phyloP scores from a whole-genome alignment of 768 basidiomycete genomes.

The Hygrophorus russula region DNA sequence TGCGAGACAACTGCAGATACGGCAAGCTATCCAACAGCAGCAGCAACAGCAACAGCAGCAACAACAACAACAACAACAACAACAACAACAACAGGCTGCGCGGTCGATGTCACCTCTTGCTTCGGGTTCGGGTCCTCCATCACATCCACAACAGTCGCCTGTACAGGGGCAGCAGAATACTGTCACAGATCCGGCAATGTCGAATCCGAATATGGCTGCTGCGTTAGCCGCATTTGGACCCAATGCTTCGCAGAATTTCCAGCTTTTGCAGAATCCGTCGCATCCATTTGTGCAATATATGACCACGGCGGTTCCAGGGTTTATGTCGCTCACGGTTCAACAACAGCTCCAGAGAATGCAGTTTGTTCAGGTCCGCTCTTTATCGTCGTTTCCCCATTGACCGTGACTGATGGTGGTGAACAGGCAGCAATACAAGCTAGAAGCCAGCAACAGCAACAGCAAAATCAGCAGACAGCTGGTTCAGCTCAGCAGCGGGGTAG shows the following conservation, averaged over 20 bases:
- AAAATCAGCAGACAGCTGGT: slow-evolving; percentile 7
- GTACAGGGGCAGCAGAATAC: slow-evolving; percentile 10
- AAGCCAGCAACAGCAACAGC: slow-evolving; percentile 16
- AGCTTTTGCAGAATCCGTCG: slow-evolving; percentile 39
- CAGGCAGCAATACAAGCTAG: slow-evolving; percentile 12
- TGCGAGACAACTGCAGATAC: slow-evolving; percentile 24
- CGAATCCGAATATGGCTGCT: slow-evolving; percentile 1
- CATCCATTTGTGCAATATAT: slow-evolving; percentile 54
- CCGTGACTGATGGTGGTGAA: neutral
- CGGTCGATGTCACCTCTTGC: slow-evolving; percentile 33
- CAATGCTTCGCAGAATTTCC: slow-evolving; percentile 31
- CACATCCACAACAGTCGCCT: slow-evolving; percentile 5
- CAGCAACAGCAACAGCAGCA: slow-evolving; percentile 16
- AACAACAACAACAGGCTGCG: slow-evolving; percentile 15
- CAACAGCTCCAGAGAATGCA: slow-evolving; percentile 53
- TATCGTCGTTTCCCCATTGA: neutral
- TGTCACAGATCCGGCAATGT: slow-evolving; percentile 6
- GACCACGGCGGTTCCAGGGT: slow-evolving; percentile 38
- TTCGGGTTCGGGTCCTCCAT: slow-evolving; percentile 15
- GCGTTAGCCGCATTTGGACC: slow-evolving; percentile 13
- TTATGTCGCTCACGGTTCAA: slow-evolving; percentile 36
- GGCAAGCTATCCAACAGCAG: slow-evolving; percentile 22
- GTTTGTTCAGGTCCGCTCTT: slow-evolving; percentile 33
- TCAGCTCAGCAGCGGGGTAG: slow-evolving; percentile 7
- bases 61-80: slow-evolving; percentile 15